Evolutionary conservation across 2,329 filamentous ascomycete genomes (phyloP).

Genomic region (Fulvia fulva): DNA sequence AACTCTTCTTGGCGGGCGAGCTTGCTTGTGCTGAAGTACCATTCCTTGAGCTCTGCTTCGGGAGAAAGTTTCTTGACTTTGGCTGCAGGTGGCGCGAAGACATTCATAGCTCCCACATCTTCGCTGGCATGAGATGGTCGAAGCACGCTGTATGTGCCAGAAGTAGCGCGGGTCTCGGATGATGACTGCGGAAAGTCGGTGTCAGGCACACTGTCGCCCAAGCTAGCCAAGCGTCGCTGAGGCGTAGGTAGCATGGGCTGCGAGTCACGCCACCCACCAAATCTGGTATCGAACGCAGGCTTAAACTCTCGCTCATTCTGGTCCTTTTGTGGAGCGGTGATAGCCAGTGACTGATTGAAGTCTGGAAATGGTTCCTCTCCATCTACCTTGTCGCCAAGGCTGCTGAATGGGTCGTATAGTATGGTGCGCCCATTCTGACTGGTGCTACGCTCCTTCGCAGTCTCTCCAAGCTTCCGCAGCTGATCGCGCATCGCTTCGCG

Average conservation of each 20-base stretch:
- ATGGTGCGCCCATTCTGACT: conserved; percentile 30
- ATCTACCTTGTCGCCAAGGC: neutral
- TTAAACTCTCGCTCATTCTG: neutral
- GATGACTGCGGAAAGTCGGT: neutral
- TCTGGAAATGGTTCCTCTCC: neutral
- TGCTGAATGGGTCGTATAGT: conserved; percentile 31
- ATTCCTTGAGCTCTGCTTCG: conserved; percentile 39
- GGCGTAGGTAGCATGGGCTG: neutral
- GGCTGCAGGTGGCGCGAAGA: neutral
- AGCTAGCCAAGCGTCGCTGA: neutral
- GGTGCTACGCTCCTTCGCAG: conserved; percentile 25
- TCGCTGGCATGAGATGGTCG: neutral
- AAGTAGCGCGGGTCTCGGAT: neutral
- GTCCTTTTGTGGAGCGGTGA: neutral
- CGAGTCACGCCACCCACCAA: neutral
- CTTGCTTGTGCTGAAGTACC: conserved; percentile 35
- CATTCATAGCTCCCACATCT: neutral
- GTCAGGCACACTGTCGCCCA: conserved; percentile 11
- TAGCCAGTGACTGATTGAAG: neutral
- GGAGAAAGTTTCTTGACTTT: conserved; percentile 16
- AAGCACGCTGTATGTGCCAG: neutral
- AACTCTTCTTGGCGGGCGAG: conserved; percentile 32
- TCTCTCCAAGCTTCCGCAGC: conserved; percentile 28
- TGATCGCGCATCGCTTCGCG: conserved; percentile 27
- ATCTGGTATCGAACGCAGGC: neutral